phyloP scores from a whole-genome alignment of 768 basidiomycete genomes.

The Lactarius akahatsu region DNA sequence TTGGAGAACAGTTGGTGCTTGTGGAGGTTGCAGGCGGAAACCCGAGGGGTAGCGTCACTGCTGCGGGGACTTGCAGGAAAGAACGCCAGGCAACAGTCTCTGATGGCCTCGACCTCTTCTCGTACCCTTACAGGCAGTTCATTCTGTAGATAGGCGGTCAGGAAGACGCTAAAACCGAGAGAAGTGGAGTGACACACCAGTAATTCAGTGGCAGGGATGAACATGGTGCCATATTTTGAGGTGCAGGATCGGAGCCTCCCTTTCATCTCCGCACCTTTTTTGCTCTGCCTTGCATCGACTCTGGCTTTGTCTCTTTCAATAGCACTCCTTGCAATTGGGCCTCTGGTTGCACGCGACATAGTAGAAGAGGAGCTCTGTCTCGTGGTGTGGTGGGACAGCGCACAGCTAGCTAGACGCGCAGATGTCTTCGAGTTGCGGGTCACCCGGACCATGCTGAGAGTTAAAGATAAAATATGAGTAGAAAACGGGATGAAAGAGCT shows the following conservation, averaged over 20 bases:
- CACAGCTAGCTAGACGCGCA: background rate
- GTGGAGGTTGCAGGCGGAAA: background rate
- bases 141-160: background rate
- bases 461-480: background rate
- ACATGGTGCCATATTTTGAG: background rate
- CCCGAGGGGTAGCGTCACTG: background rate
- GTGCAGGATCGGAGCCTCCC: background rate
- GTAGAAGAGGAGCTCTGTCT: background rate
- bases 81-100: constrained; percentile 1
- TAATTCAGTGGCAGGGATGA: constrained; percentile 5
- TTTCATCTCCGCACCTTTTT: background rate
- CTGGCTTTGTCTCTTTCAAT: background rate
- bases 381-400: background rate
- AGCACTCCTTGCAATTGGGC: background rate
- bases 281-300: background rate
- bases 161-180: background rate
- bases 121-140: constrained; percentile 20
- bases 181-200: background rate
- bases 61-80: no score
- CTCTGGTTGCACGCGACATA: background rate
- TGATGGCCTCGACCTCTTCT: constrained; percentile 6
- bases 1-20: constrained; percentile 20
- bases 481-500: background rate
- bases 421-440: background rate
- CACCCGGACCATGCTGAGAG: constrained; percentile 9